Evolutionary conservation across 108 stramenopile species (phyloP).

Genomic region (Skeletonema costatum): DNA sequence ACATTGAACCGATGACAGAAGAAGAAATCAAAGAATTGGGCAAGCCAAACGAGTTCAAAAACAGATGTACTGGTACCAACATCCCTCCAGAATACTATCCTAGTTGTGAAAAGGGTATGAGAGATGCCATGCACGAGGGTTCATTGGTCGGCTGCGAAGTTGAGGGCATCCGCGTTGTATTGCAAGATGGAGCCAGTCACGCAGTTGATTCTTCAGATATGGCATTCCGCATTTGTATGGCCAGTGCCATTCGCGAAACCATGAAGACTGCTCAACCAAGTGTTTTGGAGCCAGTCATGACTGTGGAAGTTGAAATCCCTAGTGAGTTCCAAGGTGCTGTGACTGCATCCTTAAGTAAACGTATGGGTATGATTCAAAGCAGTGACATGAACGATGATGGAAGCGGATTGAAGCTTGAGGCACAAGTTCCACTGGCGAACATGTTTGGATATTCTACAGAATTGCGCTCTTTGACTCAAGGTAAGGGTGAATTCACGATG

Average conservation of each 20-base stretch:
- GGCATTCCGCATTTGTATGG: constrained; percentile 97
- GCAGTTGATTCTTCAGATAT: constrained; percentile 98
- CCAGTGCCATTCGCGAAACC: constrained; percentile 90
- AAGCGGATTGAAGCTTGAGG: constrained; percentile 80
- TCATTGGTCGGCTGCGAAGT: constrained; percentile 93
- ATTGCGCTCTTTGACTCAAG: constrained; percentile 93
- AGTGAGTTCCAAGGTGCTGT: constrained; percentile 97
- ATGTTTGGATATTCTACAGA: constrained; percentile 99
- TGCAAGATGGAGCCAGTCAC: constrained; percentile 95
- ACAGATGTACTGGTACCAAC: constrained; percentile 93
- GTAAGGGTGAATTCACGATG: constrained; percentile 99
- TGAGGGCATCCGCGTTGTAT: constrained; percentile 91
- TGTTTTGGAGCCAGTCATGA: constrained; percentile 97
- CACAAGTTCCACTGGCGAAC: constrained; percentile 92
- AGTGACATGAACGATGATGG: constrained; percentile 95
- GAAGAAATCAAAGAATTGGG: constrained; percentile 81
- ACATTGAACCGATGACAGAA: constrained; percentile 93
- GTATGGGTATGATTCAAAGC: constrained; percentile 94
- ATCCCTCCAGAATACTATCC: constrained; percentile 98
- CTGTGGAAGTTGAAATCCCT: constrained; percentile 91
- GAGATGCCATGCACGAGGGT: constrained; percentile 92
- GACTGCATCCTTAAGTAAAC: constrained; percentile 91
- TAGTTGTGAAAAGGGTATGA: constrained; percentile 94
- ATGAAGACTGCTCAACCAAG: constrained; percentile 85
- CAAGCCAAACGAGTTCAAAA: constrained; percentile 86